A percentile compares a stretch with the other conserved stretches of the same genome.
phyloP scores from a whole-genome alignment of 495 filamentous ascomycete species.

The Aspergillus coremiiformis region DNA sequence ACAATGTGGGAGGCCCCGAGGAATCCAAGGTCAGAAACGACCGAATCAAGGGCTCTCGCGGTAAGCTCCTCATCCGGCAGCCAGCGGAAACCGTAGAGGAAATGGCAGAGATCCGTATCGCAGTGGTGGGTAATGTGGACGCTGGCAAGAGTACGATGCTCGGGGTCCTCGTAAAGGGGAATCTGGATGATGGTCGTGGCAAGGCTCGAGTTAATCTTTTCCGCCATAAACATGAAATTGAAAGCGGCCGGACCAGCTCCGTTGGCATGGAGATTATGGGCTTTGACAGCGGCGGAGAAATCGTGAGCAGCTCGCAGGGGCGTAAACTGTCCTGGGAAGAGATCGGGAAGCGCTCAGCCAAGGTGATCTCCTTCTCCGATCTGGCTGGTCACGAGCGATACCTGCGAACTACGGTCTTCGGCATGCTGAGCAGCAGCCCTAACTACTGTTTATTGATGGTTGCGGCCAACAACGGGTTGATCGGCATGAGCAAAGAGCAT shows the following conservation, averaged over 20 bases:
- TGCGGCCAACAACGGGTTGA: slow-evolving; percentile 92
- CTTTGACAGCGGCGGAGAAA: slow-evolving; percentile 82
- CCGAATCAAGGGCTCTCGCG: slow-evolving; percentile 64
- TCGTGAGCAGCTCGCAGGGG: slow-evolving; percentile 75
- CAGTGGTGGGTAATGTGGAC: slow-evolving; percentile 96
- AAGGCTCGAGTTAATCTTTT: slow-evolving; percentile 95
- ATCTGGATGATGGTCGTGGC: slow-evolving; percentile 89
- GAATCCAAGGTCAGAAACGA: slow-evolving; percentile 55
- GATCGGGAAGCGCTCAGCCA: slow-evolving; percentile 87
- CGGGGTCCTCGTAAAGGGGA: slow-evolving; percentile 91
- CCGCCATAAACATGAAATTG: slow-evolving; percentile 94
- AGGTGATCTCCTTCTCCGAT: slow-evolving; percentile 96
- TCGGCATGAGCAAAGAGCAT: slow-evolving; percentile 98
- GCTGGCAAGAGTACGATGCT: slow-evolving; percentile 97
- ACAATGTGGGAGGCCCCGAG: slow-evolving; percentile 75
- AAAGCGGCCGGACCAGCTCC: slow-evolving; percentile 89
- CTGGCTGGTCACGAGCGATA: slow-evolving; percentile 94
- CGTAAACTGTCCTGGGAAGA: slow-evolving; percentile 94
- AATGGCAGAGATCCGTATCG: slow-evolving; percentile 92
- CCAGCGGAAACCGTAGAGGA: slow-evolving; percentile 68
- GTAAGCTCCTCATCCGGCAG: slow-evolving; percentile 78
- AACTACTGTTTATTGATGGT: slow-evolving; percentile 99
- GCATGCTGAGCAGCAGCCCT: slow-evolving; percentile 85
- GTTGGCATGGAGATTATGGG: slow-evolving; percentile 99
- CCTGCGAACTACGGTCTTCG: slow-evolving; percentile 93